Evolutionary conservation across 805 yeast species (phyloP).

Genomic region (Saccharomyces jurei): DNA sequence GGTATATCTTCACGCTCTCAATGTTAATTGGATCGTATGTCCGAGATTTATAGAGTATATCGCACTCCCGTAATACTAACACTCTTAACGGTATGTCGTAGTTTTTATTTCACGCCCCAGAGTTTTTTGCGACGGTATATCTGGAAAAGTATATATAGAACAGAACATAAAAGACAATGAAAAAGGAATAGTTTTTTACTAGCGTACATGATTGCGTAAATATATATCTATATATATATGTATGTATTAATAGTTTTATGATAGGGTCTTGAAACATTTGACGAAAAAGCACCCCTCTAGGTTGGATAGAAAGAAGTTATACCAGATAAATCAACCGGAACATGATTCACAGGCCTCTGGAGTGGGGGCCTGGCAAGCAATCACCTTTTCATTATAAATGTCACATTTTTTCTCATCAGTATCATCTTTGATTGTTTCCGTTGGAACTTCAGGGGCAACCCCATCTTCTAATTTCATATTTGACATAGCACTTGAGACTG

Average conservation of each 20-base stretch:
- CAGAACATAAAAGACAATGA: background rate
- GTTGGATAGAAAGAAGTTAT: background rate
- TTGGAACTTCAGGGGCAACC: constrained; percentile 34
- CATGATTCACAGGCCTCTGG: constrained; percentile 99
- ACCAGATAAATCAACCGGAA: constrained; percentile 59
- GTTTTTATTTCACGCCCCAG: background rate
- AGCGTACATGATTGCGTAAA: background rate
- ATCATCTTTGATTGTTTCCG: constrained; percentile 15
- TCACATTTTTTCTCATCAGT: constrained; percentile 52
- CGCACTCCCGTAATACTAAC: background rate
- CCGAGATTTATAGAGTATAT: background rate
- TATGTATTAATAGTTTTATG: background rate
- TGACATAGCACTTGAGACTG: constrained; percentile 24
- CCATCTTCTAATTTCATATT: constrained; percentile 33
- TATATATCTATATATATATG: background rate
- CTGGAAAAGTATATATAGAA: background rate
- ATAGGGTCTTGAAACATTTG: background rate
- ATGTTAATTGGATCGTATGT: background rate
- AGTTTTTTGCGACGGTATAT: background rate
- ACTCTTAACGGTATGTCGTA: background rate
- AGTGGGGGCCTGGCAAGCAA: constrained; percentile 94
- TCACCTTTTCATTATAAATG: constrained; percentile 84
- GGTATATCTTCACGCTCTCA: background rate
- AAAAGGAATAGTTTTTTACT: background rate
- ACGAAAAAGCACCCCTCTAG: background rate